Percentiles rank a stretch among this genome's conserved stretches.
Conservation (phyloP, 306 rosid species). For the cucumber (Cucumis sativus) region DNA sequence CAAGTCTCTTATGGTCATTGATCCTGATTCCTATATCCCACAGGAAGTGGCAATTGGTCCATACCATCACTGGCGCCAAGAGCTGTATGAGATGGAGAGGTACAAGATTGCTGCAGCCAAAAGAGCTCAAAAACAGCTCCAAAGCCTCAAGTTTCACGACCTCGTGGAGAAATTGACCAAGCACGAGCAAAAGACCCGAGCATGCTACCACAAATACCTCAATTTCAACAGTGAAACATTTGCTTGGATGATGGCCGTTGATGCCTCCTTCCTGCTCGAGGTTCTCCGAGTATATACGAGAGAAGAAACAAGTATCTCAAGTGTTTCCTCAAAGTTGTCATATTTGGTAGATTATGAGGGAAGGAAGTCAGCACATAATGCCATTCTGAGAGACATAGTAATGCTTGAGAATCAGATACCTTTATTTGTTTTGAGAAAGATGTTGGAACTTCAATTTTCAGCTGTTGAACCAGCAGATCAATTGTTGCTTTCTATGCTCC, state of each 20-base stretch:
- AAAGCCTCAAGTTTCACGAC: slow-evolving; percentile 21
- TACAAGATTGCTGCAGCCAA: slow-evolving; percentile 57
- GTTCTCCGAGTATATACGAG: slow-evolving; percentile 42
- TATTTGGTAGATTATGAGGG: slow-evolving; percentile 52
- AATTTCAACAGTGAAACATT: slow-evolving; percentile 52
- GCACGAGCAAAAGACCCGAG: slow-evolving; percentile 35
- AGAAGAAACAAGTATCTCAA: slow-evolving; percentile 18
- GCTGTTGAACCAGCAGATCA: slow-evolving; percentile 34
- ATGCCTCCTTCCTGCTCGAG: slow-evolving; percentile 56
- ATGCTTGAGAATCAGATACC: slow-evolving; percentile 91
- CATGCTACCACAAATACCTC: slow-evolving; percentile 63
- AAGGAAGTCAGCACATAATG: slow-evolving; percentile 44
- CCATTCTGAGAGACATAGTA: slow-evolving; percentile 56
- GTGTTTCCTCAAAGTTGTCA: slow-evolving; percentile 43
- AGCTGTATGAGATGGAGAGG: slow-evolving; percentile 69
- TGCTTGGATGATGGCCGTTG: slow-evolving; percentile 68
- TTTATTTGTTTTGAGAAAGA: slow-evolving; percentile 39
- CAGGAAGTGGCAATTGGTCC: slow-evolving; percentile 72
- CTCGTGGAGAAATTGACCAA: slow-evolving; percentile 37
- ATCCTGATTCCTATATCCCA: slow-evolving; percentile 54
- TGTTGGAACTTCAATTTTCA: slow-evolving; percentile 32
- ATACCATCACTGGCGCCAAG: slow-evolving; percentile 61
- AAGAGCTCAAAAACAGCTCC: slow-evolving; percentile 35
- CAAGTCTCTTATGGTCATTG: slow-evolving; percentile 20
- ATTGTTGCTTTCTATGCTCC: slow-evolving; percentile 31